Base-by-base conservation (phyloP, 768 basidiomycete genomes). In the Lactifluus rugatus region DNA sequence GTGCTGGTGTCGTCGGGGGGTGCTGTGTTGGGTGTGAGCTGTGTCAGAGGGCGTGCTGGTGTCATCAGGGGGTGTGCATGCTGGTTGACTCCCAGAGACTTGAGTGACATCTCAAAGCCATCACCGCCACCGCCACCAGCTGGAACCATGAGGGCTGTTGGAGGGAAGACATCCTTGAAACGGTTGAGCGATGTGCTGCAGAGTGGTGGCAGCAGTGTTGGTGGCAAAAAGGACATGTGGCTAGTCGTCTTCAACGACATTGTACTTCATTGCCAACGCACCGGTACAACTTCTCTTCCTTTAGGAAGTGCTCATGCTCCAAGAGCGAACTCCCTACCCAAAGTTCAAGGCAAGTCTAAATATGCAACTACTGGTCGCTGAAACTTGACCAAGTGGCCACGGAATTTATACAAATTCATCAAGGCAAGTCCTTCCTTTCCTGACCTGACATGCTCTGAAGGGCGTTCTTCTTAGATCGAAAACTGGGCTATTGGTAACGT, bases 161-260 rank as follows among this genome's bases (percentile, higher is more conserved):
- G 82, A 70, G 83, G 88, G 5, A 93, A 92, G 68, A 81, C 89
- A 19, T 93, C 90, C 1, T 87, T 95, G 76, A 88, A 87, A 66
- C 83, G 93, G 5, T 72, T 97, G 48, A 93, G 88, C 67, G 93
- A 96, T 66, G 89, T 93, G n/a, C 76, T 96, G 36, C 77, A 84
- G 56, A 71, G 78, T 0, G 71, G 78, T 13, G 75, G 75, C 44
- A 65, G 64, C 14, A 76, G 76, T n/a, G 56, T 80, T 28, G 75
- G 85, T 68, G 66, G 86, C 32, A 89, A 87, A 75, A 85, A 86
- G 67, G 95, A 99, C 65, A 67, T 93, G 45, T 99, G 96, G 96
- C 78, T 94, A 54, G 90, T 99, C 2, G 82, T 85, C 14, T 97
- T 99, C 76, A 94, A 93, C 56, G 96, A 99, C 67, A 95, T 99